Evolutionary conservation across 805 yeast species (phyloP).

Genomic region (Lachancea waltii): DNA sequence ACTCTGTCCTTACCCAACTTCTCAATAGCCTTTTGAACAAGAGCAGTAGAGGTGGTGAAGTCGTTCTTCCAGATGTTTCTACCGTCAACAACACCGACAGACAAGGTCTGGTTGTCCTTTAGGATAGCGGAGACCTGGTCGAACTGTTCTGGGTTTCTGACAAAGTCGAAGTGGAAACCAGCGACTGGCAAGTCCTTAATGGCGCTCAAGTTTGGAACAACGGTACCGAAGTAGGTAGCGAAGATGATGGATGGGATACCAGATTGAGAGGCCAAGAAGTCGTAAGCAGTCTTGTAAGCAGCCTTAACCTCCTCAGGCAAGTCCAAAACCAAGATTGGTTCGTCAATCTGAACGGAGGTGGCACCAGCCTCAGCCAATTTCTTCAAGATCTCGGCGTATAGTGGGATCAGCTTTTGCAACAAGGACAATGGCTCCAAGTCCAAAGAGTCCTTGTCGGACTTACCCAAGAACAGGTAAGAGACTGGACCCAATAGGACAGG

Average conservation of each 20-base stretch:
- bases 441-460: constrained; percentile 95
- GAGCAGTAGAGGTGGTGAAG: constrained; percentile 75
- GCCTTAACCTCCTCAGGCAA: constrained; percentile 76
- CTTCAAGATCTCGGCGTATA: constrained; percentile 80
- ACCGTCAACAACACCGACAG: constrained; percentile 97
- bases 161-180: constrained; percentile 95
- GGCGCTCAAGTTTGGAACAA: constrained; percentile 89
- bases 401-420: constrained; percentile 85
- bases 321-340: constrained; percentile 93
- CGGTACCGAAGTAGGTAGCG: constrained; percentile 97
- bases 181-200: constrained; percentile 86
- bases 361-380: constrained; percentile 95
- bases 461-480: constrained; percentile 90
- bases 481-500: constrained; percentile 97
- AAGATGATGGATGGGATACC: constrained; percentile 73
- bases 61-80: constrained; percentile 99
- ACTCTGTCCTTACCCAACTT: constrained; percentile 84
- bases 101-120: constrained; percentile 65
- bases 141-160: constrained; percentile 93
- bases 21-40: constrained; percentile 75
- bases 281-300: constrained; percentile 86
- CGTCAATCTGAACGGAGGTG: constrained; percentile 90
- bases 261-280: constrained; percentile 53
- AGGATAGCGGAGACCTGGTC: constrained; percentile 70
- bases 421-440: constrained; percentile 91